Conservation (phyloP, 2,329 filamentous ascomycete genomes). For the Cladosporium sp. region DNA sequence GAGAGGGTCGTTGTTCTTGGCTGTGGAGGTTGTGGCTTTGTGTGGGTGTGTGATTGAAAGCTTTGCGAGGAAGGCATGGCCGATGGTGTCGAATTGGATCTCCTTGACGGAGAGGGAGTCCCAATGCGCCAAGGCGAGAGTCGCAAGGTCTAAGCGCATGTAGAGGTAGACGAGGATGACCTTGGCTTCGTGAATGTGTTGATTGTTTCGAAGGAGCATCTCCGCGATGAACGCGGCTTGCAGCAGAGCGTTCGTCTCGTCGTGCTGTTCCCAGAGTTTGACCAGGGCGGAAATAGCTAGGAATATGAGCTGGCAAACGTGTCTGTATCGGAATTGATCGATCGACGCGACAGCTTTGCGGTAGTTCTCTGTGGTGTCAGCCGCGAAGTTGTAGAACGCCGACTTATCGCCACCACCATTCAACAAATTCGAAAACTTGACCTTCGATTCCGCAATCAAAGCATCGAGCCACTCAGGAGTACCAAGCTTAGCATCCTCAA, state of each 20-base stretch:
- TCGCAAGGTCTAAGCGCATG: constrained; percentile 28
- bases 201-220: constrained; percentile 20
- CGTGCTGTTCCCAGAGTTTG: constrained; percentile 18
- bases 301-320: constrained; percentile 18
- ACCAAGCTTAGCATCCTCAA: neutral
- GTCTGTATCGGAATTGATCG: constrained; percentile 10
- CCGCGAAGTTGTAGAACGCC: constrained; percentile 5
- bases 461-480: constrained; percentile 10
- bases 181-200: constrained; percentile 28
- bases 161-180: constrained; percentile 31
- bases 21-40: constrained; percentile 15
- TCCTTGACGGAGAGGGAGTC: constrained; percentile 31
- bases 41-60: constrained; percentile 28
- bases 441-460: constrained; percentile 4
- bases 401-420: neutral
- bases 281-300: constrained; percentile 29
- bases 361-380: constrained; percentile 1
- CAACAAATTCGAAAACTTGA: neutral
- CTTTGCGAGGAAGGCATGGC: constrained; percentile 29
- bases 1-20: constrained; percentile 23
- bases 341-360: constrained; percentile 5
- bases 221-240: constrained; percentile 28
- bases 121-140: constrained; percentile 26
- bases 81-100: constrained; percentile 32
- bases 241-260: constrained; percentile 20